Percentiles rank a stretch among this genome's conserved stretches.
phyloP scores from a whole-genome alignment of 441 rosid species.

The Bocquillonia castaneifolia region DNA sequence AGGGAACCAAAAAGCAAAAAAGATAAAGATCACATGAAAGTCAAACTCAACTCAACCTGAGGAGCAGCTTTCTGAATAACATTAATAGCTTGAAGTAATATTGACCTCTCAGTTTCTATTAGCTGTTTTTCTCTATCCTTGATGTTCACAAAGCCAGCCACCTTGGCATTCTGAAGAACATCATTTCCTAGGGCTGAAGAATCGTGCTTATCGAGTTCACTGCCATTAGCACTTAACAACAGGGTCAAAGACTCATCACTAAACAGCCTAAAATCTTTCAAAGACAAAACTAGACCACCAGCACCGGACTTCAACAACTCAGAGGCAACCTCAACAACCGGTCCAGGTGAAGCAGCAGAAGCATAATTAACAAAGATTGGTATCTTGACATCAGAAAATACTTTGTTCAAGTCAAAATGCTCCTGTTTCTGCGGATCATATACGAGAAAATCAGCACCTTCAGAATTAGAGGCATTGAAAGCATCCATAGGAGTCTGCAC shows the following conservation, averaged over 20 bases:
- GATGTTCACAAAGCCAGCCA: constrained; percentile 57
- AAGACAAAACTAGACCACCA: constrained; percentile 72
- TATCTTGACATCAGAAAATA: constrained; percentile 53
- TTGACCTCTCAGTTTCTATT: constrained; percentile 58
- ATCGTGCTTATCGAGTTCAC: constrained; percentile 20
- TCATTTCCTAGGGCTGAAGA: constrained; percentile 25
- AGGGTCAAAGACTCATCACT: constrained; percentile 43
- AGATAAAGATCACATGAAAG: constrained; percentile 28
- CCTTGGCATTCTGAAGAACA: constrained; percentile 23
- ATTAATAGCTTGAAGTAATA: constrained; percentile 56
- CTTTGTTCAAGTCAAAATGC: constrained; percentile 34
- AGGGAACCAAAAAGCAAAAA: constrained; percentile 17
- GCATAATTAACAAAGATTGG: constrained; percentile 45
- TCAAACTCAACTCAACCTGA: constrained; percentile 64
- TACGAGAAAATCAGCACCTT: constrained; percentile 93
- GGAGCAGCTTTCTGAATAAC: constrained; percentile 81
- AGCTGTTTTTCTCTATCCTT: constrained; percentile 68
- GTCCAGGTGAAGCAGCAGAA: constrained; percentile 22
- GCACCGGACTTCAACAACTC: constrained; percentile 48
- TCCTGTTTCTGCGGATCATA: constrained; percentile 36
- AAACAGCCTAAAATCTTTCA: constrained; percentile 59
- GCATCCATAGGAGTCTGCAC: constrained; percentile 64
- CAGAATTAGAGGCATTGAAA: constrained; percentile 57
- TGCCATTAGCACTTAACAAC: constrained; percentile 36
- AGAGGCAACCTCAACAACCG: constrained; percentile 34